These are phyloP conservation scores for Hypoxylon fragiforme DNA, from an alignment of 495 filamentous ascomycete genomes.

Conservation along the genomic window DNA sequence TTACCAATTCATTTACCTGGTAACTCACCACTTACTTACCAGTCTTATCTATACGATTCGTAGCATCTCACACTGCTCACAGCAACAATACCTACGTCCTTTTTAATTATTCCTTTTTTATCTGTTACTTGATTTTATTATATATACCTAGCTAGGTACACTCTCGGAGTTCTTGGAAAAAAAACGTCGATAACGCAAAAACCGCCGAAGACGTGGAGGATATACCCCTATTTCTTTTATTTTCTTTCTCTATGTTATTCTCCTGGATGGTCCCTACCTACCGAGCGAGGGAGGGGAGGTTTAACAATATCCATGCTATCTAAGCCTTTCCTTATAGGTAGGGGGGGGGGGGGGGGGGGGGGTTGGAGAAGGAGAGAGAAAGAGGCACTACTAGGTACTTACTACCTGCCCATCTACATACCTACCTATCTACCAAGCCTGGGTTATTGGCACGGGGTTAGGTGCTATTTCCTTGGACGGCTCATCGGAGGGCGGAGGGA, in stretches of 20 bases:
- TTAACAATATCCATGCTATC: too few species aligned
- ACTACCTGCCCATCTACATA: too few species aligned
- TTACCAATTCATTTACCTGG: too few species aligned
- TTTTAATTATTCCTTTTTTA: conserved; percentile 20
- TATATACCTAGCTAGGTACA: too few species aligned
- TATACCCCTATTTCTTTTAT: conserved; percentile 30
- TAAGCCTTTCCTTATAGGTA: too few species aligned
- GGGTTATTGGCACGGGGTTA: conserved; percentile 8
- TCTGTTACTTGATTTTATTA: too few species aligned
- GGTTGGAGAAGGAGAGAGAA: too few species aligned
- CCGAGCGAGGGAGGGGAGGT: too few species aligned
- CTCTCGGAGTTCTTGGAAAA: conserved; percentile 25
- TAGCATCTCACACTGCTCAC: conserved; percentile 10
- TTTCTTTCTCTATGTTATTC: conserved; percentile 12
- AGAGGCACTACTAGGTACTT: too few species aligned
- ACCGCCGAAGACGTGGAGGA: conserved; percentile 31
- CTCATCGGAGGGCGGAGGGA: conserved; percentile 14
- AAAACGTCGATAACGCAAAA: conserved; percentile 27
- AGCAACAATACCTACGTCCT: conserved; percentile 17
- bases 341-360: too few species aligned
- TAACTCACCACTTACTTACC: conserved; percentile 6
- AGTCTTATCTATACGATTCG: conserved; percentile 1
- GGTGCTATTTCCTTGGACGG: conserved; percentile 4
- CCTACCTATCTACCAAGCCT: conserved; percentile 7
- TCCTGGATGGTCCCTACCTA: too few species aligned